These are phyloP conservation scores for Trebouxia sp. DNA, from an alignment of 139 green algal genomes.

Conservation along the genomic window DNA sequence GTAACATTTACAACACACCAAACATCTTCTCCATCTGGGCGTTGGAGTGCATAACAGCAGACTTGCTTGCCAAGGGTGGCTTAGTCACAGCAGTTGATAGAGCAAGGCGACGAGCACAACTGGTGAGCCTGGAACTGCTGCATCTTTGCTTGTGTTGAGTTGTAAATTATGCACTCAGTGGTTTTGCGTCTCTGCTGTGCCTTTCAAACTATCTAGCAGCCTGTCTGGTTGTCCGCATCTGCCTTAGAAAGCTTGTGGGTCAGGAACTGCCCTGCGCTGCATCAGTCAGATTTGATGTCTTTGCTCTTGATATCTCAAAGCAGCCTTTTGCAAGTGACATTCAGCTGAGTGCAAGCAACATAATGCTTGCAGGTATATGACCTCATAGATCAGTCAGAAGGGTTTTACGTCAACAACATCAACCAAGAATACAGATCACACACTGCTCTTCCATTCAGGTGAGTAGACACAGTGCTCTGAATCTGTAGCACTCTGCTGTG, in stretches of 20 bases:
- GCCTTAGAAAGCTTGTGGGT: too few relatives aligned
- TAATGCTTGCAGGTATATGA: slow-evolving; percentile 37
- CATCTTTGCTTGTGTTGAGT: neutral
- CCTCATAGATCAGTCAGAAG: slow-evolving; percentile 33
- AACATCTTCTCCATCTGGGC: slow-evolving; percentile 41
- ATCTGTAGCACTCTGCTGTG: neutral
- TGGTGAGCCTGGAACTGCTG: slow-evolving; percentile 1
- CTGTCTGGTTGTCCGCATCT: too few relatives aligned
- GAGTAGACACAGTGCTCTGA: neutral
- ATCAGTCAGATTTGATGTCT: too few relatives aligned
- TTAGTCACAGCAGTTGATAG: neutral
- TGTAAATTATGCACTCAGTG: neutral
- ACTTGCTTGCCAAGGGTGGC: slow-evolving; percentile 33
- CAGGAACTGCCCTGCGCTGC: too few relatives aligned
- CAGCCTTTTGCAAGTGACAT: too few relatives aligned
- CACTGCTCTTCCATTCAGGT: slow-evolving; percentile 40
- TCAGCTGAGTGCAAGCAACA: too few relatives aligned
- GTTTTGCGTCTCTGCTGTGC: too few relatives aligned
- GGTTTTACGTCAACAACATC: slow-evolving; percentile 42
- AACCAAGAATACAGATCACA: slow-evolving; percentile 33
- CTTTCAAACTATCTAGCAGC: too few relatives aligned
- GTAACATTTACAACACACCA: slow-evolving; percentile 43
- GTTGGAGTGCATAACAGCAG: slow-evolving; percentile 32
- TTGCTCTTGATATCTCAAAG: too few relatives aligned
- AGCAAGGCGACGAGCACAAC: neutral